Base-by-base conservation (phyloP, 106 monocot genomes). In the Cymbidium sinense region DNA sequence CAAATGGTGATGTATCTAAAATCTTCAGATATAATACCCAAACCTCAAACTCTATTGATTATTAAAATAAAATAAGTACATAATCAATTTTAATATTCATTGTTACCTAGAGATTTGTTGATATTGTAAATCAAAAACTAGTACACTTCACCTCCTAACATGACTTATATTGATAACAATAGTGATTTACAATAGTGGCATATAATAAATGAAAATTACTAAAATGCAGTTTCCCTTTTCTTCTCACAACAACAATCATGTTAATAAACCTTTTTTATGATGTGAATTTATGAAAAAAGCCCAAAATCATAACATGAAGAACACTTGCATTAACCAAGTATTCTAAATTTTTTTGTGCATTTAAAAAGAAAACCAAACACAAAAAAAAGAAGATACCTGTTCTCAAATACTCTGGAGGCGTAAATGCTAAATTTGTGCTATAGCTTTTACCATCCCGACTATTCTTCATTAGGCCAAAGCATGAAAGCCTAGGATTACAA, bases 351-450 rank as follows among this genome's bases (percentile, higher is more conserved):
- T 36, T 44, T 47, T 12, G 9, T 47, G 1, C 47, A 47, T 47
- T 43, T 28, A 43, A 44, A 37, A 37, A 61, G 81, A 70, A 78
- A 85, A 85, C 44, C 81, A 85, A 36, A 81, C 81, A 71, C 82
- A 83, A 30, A 81, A 85, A 51, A 85, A 51, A 34, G 35, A 19
- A 83, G 37, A 35, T 74, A 95, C 95, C 95, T 76, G 93, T 95
- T 81, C 90, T 93, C 86, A 93, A 76, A 84, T 95, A 95, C 76
- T 95, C 95, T 30, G 95, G 95, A 62, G 95, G 95, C 0, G 95
- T 95, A 77, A 85, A 88, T 71, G 88, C 88, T 55, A 88, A 62
- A 71, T 88, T 88, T 13, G 88, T 88, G 54, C 88, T 88, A 35
- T 88, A 88, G 34, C 88, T 88, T 83, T 88, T 88, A n/a, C 88